Evolutionary conservation across 306 rosid species (phyloP), one percentile per base, ranked within the genome.

Genomic region (Abrus precatorius): DNA sequence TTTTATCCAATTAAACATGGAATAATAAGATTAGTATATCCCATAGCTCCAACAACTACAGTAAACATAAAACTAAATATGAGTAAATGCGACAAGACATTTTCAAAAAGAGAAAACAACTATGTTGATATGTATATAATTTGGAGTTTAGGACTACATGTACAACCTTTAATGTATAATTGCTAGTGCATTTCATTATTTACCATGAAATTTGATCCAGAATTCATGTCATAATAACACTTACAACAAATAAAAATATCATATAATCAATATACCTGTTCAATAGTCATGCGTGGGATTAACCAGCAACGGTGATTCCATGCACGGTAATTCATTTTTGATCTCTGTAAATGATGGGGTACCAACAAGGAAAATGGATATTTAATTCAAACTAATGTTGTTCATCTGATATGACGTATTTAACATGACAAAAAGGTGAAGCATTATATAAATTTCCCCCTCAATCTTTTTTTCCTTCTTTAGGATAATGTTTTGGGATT

Each of bases 241-340:
- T 40, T 29, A 52, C 32, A 41, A 36, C 54, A 44, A 3, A 27
- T 4, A 60, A 62, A 56, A 27, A 73, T 64, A 59, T 33, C 60
- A 66, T 1, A 45, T 53, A 44, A 71, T 14, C 84, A 72, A 64
- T 29, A 91, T 41, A 91, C 97, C 94, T 88, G 96, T 44, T 90
- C 90, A 30, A 65, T 76, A 45, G 88, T 76, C 96, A 93, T 95
- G 88, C 90, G 83, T 63, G 87, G 78, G 80, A 91, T 89, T 83
- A 95, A 85, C 98, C 97, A 91, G 91, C 93, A 81, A 5, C 98
- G 88, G 73, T 95, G 93, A 80, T 88, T 93, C 98, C 98, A 95
- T 80, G 98, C 99, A 77, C 97, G 96, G 76, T 93, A 91, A 83
- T 95, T 95, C 98, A 93, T 95, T 88, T 93, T 95, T 63, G 89